Evolutionary conservation across 2,329 filamentous ascomycete genomes (phyloP).

Genomic region (Fusarium mangiferae): DNA sequence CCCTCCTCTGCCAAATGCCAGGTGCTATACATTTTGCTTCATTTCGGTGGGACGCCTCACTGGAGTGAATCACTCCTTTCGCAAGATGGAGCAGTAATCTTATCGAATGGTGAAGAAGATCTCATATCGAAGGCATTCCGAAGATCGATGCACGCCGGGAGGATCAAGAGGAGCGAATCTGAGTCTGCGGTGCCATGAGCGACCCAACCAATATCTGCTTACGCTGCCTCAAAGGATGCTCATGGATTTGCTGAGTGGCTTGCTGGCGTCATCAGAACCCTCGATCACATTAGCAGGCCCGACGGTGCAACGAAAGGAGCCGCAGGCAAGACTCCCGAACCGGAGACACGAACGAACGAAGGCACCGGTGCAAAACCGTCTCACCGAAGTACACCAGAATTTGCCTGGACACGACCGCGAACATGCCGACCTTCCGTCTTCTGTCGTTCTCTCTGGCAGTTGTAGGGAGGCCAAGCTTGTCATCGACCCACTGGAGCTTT

Average conservation of each 20-base stretch:
- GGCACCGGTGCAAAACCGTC: constrained; percentile 53
- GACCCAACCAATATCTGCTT: not conserved
- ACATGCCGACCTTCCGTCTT: constrained; percentile 56
- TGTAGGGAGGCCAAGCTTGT: fast-evolving
- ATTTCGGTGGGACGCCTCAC: not conserved
- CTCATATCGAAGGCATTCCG: fast-evolving
- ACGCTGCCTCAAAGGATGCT: not conserved
- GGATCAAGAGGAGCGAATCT: too few species aligned
- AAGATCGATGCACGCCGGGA: not conserved
- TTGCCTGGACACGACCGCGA: constrained; percentile 93
- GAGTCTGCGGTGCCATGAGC: too few species aligned
- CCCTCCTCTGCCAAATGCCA: not conserved
- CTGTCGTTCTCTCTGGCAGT: not conserved
- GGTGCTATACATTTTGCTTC: not conserved
- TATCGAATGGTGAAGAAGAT: not conserved
- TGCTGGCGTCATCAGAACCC: constrained; percentile 83
- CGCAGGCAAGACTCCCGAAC: constrained; percentile 70
- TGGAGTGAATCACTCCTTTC: not conserved
- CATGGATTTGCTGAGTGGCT: constrained; percentile 69
- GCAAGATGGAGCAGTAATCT: not conserved
- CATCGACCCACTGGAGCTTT: not conserved
- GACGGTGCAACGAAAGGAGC: constrained; percentile 70
- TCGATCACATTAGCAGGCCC: constrained; percentile 72
- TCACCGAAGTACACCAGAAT: constrained; percentile 89
- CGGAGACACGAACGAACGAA: constrained; percentile 66